A percentile compares a stretch with the other conserved stretches of the same genome.
Evolutionary conservation across 2,329 filamentous ascomycete species (phyloP).

Genomic region (Neonectria coccinea): DNA sequence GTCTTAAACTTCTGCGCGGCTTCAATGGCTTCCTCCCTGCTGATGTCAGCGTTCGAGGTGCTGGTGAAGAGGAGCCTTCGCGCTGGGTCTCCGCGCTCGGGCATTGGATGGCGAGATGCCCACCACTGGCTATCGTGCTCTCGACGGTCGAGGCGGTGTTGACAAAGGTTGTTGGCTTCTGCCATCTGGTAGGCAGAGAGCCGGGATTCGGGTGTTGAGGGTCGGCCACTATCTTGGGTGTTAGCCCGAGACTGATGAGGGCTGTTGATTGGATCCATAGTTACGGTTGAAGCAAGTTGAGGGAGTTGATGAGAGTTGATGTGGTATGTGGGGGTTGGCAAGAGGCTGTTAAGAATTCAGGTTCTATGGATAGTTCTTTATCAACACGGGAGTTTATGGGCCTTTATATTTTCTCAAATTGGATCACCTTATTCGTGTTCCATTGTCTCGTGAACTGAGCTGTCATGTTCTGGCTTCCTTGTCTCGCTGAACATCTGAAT

Average conservation of each 20-base stretch:
- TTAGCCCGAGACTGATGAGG: background rate
- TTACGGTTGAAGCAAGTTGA: background rate
- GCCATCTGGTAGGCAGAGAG: background rate
- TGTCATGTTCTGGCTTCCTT: background rate
- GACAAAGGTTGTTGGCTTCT: background rate
- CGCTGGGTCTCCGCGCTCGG: constrained; percentile 17
- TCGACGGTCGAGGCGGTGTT: background rate
- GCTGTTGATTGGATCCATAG: background rate
- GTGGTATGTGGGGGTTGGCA: background rate
- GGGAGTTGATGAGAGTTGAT: background rate
- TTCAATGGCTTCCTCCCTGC: background rate
- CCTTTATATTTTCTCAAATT: background rate
- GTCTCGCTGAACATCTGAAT: background rate
- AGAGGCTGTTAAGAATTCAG: background rate
- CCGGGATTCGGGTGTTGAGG: background rate
- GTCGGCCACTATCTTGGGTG: background rate
- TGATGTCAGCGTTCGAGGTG: constrained; percentile 17
- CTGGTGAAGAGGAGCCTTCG: constrained; percentile 25
- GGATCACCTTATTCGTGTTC: background rate
- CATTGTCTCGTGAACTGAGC: background rate
- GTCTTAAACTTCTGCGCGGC: constrained; percentile 6
- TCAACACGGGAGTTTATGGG: background rate
- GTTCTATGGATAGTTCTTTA: background rate
- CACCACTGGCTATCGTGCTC: constrained; percentile 21
- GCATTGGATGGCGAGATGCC: constrained; percentile 12